Evolutionary conservation across 2,329 filamentous ascomycete species (phyloP), one percentile per base, ranked within the genome.

Genomic region (Huntiella abstrusa): DNA sequence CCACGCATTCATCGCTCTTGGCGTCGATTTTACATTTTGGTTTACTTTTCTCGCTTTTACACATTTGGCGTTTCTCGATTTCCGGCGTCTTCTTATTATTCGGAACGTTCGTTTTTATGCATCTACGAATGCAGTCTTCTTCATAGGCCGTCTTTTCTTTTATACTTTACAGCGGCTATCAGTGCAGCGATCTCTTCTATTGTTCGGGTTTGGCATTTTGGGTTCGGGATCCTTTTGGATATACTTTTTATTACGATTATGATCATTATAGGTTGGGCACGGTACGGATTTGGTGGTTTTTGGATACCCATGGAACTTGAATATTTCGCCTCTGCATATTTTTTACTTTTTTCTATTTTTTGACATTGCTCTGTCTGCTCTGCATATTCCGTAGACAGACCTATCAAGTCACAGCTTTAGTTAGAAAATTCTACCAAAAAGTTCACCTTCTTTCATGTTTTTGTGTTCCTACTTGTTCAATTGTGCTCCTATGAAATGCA

Each of bases 171-270:
- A 40, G 41, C 45, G 44, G 44, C 48, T 47, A 50, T 50, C 48
- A 50, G 48, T 47, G 48, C 44, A 41, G 48, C 45, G 48, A 50
- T 45, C 44, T 50, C 47, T 41, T 47, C 41, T 43, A 43, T 50
- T 50, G 41, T 50, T 50, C 45, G 46, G 48, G 48, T 45, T 39
- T 45, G 44, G 44, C 45, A 44, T 46, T 28, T 43, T 43, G 41
- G 32, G 34, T 43, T 43, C 4, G 10, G 8, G 32, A 15, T n/a
- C 33, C 35, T 46, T 47, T 45, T 43, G 37, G 42, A 28, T 28
- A 28, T 41, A 13, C n/a, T 42, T 45, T 43, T 37, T 40, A 40
- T 50, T 41, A 50, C 44, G 48, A 50, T 50, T 47, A 50, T 46
- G 41, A 49, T 49, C 43, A 50, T 41, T 45, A 44, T 43, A 34